phyloP scores from a whole-genome alignment of 202 grass and related monocot species.

The Panicum hallii region DNA sequence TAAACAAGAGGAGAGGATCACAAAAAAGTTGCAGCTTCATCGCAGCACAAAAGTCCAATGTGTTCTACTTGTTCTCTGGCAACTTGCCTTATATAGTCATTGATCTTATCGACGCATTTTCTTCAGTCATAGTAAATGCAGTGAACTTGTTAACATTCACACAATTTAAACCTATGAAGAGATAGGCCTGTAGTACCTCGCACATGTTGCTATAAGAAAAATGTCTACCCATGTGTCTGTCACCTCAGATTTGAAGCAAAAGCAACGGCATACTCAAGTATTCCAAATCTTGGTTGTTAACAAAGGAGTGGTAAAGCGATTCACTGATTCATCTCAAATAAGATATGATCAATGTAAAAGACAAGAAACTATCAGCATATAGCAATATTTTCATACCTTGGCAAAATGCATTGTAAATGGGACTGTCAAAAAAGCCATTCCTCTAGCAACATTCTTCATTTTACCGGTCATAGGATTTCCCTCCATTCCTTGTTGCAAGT shows the following conservation, averaged over 20 bases:
- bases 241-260: neutral
- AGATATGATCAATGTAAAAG: neutral
- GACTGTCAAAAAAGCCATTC: slow-evolving; percentile 63
- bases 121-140: neutral
- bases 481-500: slow-evolving; percentile 83
- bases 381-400: slow-evolving; percentile 58
- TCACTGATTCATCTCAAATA: slow-evolving; percentile 29
- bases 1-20: no score
- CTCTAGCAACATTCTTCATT: slow-evolving; percentile 73
- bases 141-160: neutral
- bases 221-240: neutral
- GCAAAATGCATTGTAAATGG: slow-evolving; percentile 75
- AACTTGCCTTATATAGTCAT: slow-evolving; percentile 23
- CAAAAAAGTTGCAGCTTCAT: no score
- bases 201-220: neutral
- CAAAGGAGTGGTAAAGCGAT: slow-evolving; percentile 1
- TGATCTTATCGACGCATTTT: slow-evolving; percentile 23
- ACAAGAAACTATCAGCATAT: slow-evolving; percentile 6
- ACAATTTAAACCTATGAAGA: slow-evolving; percentile 10
- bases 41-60: no score
- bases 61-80: neutral
- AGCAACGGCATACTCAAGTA: slow-evolving; percentile 12
- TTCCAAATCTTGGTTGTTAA: slow-evolving; percentile 15
- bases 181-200: neutral
- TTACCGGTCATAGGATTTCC: slow-evolving; percentile 56